A percentile compares a stretch with the other conserved stretches of the same genome.
Evolutionary conservation across 352 stramenopile species (phyloP).

Genomic region (Blastocystis hominis): DNA sequence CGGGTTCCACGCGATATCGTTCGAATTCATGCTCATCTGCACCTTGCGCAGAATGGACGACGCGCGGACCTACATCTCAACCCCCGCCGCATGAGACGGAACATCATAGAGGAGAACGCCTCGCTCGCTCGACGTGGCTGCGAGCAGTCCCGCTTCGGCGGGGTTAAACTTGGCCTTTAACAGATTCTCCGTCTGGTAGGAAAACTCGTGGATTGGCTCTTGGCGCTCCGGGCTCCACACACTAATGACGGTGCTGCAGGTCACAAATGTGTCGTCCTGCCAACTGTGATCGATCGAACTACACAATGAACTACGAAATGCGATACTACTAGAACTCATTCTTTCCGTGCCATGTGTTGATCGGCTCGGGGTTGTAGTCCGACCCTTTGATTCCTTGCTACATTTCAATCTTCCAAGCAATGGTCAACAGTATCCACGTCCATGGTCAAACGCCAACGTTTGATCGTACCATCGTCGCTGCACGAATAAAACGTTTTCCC

Average conservation of each 20-base stretch:
- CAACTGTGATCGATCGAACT: slow-evolving; percentile 91
- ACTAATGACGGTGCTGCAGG: slow-evolving; percentile 78
- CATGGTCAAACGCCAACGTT: slow-evolving; percentile 72
- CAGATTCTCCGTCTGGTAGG: slow-evolving; percentile 86
- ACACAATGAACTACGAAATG: slow-evolving; percentile 1
- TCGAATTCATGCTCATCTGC: slow-evolving; percentile 84
- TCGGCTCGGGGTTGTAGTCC: slow-evolving; percentile 60
- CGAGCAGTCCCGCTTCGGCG: slow-evolving; percentile 83
- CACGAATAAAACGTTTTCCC: slow-evolving; percentile 81
- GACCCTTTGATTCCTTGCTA: slow-evolving; percentile 39
- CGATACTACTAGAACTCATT: slow-evolving; percentile 71
- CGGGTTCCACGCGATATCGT: slow-evolving; percentile 96
- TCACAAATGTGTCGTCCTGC: slow-evolving; percentile 79
- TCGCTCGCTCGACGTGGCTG: slow-evolving; percentile 81
- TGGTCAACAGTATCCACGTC: neutral
- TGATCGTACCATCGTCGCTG: slow-evolving; percentile 85
- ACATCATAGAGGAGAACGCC: slow-evolving; percentile 82
- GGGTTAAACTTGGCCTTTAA: slow-evolving; percentile 87
- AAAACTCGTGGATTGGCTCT: slow-evolving; percentile 80
- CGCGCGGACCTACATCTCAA: slow-evolving; percentile 64
- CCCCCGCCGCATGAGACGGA: neutral
- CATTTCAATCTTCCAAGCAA: neutral
- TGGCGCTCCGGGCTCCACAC: slow-evolving; percentile 86
- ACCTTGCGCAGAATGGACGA: slow-evolving; percentile 88
- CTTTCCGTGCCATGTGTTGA: slow-evolving; percentile 73